Evolutionary conservation across 805 yeast species (phyloP).

Genomic region (Maudiozyma turicensis): DNA sequence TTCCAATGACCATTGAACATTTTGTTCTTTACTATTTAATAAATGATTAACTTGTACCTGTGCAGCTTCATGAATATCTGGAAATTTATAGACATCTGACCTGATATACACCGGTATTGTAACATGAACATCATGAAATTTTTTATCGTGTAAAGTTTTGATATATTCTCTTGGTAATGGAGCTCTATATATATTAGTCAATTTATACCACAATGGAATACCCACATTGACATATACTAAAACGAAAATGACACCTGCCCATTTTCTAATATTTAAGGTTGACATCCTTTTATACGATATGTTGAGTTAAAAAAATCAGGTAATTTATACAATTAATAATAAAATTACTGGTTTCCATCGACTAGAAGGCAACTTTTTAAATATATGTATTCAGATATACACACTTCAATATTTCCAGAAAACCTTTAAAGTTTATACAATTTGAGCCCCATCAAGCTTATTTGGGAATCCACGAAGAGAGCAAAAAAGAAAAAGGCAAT

Average conservation of each 20-base stretch:
- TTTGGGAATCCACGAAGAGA: no score
- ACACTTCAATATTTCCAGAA: no score
- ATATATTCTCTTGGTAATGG: constrained; percentile 33
- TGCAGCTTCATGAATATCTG: constrained; percentile 55
- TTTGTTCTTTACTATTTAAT: constrained; percentile 17
- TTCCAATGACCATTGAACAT: constrained; percentile 30
- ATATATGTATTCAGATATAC: no score
- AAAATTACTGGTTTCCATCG: no score
- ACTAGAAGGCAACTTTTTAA: no score
- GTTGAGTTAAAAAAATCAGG: not conserved
- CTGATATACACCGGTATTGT: constrained; percentile 35
- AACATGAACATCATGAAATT: constrained; percentile 35
- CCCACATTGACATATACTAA: constrained; percentile 30
- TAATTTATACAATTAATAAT: not conserved
- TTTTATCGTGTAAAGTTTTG: constrained; percentile 28
- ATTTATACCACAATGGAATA: constrained; percentile 34
- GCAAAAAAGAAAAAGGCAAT: no score
- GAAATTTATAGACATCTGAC: constrained; percentile 43
- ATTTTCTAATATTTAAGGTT: constrained; percentile 11
- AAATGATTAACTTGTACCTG: constrained; percentile 38
- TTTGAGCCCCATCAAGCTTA: no score
- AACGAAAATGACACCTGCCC: constrained; percentile 16
- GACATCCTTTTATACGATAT: not conserved
- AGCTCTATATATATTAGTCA: constrained; percentile 35
- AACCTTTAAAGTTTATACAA: no score